Conservation (phyloP, 805 yeast species). For the Nakazawaea sp. region DNA sequence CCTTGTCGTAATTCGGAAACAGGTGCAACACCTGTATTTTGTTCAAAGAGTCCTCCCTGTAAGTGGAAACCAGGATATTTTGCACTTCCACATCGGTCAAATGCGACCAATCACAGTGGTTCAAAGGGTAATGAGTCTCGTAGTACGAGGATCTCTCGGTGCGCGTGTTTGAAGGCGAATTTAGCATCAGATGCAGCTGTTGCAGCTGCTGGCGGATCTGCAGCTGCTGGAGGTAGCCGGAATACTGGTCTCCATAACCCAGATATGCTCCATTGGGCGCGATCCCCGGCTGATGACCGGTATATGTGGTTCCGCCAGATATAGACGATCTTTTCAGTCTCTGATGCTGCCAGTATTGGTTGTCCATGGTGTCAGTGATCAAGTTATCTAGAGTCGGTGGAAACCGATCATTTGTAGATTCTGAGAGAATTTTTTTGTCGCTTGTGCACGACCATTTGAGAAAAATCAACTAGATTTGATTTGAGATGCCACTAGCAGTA, state of each 20-base stretch:
- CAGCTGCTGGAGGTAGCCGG: background rate
- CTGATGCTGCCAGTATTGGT: conserved; percentile 10
- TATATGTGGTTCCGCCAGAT: conserved; percentile 20
- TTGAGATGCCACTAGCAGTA: too few relatives aligned
- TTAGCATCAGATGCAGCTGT: conserved; percentile 4
- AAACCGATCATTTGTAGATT: too few relatives aligned
- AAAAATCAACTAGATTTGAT: too few relatives aligned
- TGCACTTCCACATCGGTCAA: conserved; percentile 30
- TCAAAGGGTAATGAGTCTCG: conserved; percentile 43
- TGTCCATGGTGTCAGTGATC: conserved; percentile 6
- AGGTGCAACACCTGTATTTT: conserved; percentile 48
- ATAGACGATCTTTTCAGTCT: conserved; percentile 20
- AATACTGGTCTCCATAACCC: background rate
- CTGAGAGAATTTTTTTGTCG: too few relatives aligned
- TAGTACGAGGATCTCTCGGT: conserved; percentile 30
- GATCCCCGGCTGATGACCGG: background rate
- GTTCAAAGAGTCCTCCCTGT: conserved; percentile 71
- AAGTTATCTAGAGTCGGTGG: too few relatives aligned
- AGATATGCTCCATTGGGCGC: background rate
- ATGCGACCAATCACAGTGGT: conserved; percentile 45
- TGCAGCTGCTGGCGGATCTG: conserved; percentile 8
- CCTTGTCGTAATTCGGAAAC: conserved; percentile 14
- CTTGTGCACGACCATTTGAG: too few relatives aligned
- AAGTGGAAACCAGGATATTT: conserved; percentile 64
- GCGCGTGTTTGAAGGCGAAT: background rate